A percentile compares a stretch with the other conserved stretches of the same genome.
These are phyloP conservation scores for Osmanthus fragrans DNA, from an alignment of 257 asterid genomes.

Conservation along the genomic window DNA sequence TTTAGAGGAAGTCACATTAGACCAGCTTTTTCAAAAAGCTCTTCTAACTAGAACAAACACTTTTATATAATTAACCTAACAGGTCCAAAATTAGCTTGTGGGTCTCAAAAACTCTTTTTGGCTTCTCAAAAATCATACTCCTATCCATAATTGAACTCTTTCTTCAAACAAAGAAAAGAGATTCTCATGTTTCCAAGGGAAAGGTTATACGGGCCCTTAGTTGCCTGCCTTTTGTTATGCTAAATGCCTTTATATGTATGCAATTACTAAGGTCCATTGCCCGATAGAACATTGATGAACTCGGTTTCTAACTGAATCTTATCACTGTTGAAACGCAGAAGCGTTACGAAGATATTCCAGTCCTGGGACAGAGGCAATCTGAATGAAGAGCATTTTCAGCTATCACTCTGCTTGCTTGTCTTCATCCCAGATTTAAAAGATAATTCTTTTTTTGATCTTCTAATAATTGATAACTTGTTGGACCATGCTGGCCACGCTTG, in stretches of 20 bases:
- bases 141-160: too few species aligned
- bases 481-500: conserved; percentile 23
- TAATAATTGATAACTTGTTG: conserved; percentile 34
- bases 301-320: not conserved
- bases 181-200: too few species aligned
- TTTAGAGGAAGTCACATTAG: too few species aligned
- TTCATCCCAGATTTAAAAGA: conserved; percentile 24
- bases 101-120: too few species aligned
- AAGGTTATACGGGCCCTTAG: not conserved
- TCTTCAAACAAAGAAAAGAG: too few species aligned
- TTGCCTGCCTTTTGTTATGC: not conserved
- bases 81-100: too few species aligned
- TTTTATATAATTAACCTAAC: too few species aligned
- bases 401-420: conserved; percentile 4
- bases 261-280: not conserved
- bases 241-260: not conserved
- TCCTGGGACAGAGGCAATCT: conserved; percentile 73
- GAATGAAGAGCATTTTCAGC: conserved; percentile 43
- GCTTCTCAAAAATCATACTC: too few species aligned
- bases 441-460: conserved; percentile 31
- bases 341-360: conserved; percentile 79
- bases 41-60: too few species aligned
- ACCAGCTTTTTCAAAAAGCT: too few species aligned
- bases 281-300: not conserved
- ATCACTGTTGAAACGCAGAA: conserved; percentile 52